Conservation (phyloP, 2,329 filamentous ascomycete species). For the Bisporella sp. region DNA sequence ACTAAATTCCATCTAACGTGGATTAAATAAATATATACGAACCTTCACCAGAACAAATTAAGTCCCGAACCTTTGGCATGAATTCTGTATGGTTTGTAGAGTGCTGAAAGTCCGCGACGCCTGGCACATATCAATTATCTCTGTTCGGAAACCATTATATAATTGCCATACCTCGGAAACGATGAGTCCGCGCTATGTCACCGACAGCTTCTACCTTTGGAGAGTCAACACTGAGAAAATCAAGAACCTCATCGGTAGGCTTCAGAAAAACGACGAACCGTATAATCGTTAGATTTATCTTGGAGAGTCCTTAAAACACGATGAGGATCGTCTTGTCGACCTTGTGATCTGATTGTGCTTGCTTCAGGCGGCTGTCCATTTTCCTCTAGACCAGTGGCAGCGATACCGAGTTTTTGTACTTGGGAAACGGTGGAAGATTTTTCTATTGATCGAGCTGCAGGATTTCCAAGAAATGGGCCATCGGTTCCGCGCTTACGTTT, state of each 20-base stretch:
- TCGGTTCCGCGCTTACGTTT: slow-evolving; percentile 76
- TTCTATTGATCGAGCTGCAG: neutral
- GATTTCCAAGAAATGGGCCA: slow-evolving; percentile 48
- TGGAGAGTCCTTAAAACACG: slow-evolving; percentile 55
- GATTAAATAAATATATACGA: neutral
- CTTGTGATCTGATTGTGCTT: slow-evolving; percentile 33
- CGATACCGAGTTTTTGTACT: too few species aligned
- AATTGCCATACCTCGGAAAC: slow-evolving; percentile 59
- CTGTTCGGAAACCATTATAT: slow-evolving; percentile 2
- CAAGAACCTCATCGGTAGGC: neutral
- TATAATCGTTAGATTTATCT: slow-evolving; percentile 63
- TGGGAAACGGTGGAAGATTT: too few species aligned
- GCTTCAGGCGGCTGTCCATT: neutral
- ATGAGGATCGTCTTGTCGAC: slow-evolving; percentile 45
- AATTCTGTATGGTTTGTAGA: slow-evolving; percentile 62
- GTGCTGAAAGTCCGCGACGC: slow-evolving; percentile 81
- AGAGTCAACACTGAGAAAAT: neutral
- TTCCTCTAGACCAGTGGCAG: neutral
- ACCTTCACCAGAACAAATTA: slow-evolving; percentile 64
- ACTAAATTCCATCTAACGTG: too few species aligned
- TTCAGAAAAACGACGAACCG: slow-evolving; percentile 31
- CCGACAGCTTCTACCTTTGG: slow-evolving; percentile 57
- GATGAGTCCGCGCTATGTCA: slow-evolving; percentile 70
- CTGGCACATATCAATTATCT: slow-evolving; percentile 37
- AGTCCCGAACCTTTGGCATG: slow-evolving; percentile 62